These are phyloP conservation scores for Suillus bovinus DNA, from an alignment of 768 basidiomycete species.

Conservation along the genomic window DNA sequence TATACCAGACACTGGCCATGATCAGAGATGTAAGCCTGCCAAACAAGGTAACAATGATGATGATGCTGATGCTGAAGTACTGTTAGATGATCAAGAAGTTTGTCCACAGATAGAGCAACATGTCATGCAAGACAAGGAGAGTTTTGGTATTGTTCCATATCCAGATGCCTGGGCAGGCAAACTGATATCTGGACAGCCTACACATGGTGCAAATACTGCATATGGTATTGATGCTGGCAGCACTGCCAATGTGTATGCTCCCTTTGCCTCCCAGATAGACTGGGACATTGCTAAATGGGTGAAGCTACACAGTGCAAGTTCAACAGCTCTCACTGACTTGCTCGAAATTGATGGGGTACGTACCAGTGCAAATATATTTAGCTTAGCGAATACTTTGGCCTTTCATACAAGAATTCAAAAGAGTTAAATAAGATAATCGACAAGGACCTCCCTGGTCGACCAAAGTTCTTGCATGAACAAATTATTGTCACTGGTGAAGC, in stretches of 20 bases:
- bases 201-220: neutral
- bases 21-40: too few relatives aligned
- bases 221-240: neutral
- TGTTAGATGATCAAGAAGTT: neutral
- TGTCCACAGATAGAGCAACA: neutral
- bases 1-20: too few relatives aligned
- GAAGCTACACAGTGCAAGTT: slow-evolving; percentile 35
- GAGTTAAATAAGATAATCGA: slow-evolving; percentile 35
- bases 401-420: slow-evolving; percentile 16
- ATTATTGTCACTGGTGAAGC: slow-evolving; percentile 20
- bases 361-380: slow-evolving; percentile 2
- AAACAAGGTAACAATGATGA: too few relatives aligned
- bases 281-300: slow-evolving; percentile 45
- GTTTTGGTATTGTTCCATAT: neutral
- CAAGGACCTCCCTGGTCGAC: slow-evolving; percentile 15
- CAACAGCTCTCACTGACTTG: slow-evolving; percentile 40
- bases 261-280: slow-evolving; percentile 36
- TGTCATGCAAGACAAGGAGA: neutral
- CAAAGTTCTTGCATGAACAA: neutral
- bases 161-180: neutral
- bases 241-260: slow-evolving; percentile 22
- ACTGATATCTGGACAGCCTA: neutral
- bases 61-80: neutral
- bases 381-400: neutral
- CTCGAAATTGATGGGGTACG: slow-evolving; percentile 40